These are phyloP conservation scores for Annulohypoxylon stygium DNA, from an alignment of 495 filamentous ascomycete genomes.

Conservation along the genomic window DNA sequence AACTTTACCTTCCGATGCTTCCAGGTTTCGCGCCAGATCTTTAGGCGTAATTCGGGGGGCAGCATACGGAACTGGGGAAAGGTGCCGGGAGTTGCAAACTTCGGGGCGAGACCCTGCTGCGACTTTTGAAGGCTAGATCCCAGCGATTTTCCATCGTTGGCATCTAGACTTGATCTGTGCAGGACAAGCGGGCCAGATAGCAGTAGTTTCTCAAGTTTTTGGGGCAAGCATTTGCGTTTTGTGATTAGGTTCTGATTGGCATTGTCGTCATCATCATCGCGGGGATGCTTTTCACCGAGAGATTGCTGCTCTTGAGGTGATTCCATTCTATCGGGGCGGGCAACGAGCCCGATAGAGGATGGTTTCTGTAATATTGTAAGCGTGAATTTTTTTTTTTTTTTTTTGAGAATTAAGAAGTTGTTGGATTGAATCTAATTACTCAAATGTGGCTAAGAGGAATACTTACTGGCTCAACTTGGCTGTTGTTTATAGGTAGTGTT, in stretches of 20 bases:
- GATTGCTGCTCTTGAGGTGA: background rate
- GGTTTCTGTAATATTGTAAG: background rate
- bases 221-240: background rate
- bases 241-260: background rate
- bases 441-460: no score
- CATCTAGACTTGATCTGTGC: background rate
- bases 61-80: conserved; percentile 27
- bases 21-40: conserved; percentile 35
- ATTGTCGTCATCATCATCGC: background rate
- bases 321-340: background rate
- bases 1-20: conserved; percentile 9
- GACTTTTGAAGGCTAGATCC: background rate
- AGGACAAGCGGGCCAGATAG: background rate
- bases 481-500: no score
- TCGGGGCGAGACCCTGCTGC: background rate
- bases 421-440: background rate
- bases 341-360: no score
- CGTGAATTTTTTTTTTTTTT: background rate
- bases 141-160: no score
- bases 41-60: conserved; percentile 22
- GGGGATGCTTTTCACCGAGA: background rate
- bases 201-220: background rate
- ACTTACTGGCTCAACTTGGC: no score
- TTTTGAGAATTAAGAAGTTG: background rate
- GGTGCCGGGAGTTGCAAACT: background rate